Conservation (phyloP, 805 yeast species). For the Cyberlindnera subsufficiens region DNA sequence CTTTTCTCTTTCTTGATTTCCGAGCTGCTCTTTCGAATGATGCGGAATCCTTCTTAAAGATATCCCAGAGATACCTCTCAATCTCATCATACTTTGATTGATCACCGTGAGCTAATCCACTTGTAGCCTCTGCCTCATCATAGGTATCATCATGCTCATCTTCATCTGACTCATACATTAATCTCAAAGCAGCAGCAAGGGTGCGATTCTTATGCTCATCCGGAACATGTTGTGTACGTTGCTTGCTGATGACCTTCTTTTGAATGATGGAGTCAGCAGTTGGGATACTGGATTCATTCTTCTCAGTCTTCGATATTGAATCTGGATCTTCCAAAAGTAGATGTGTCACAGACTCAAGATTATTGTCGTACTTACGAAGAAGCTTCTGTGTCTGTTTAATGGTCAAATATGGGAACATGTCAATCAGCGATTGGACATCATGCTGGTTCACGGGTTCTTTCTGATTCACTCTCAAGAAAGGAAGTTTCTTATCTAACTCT, state of each 20-base stretch:
- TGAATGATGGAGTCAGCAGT: slow-evolving; percentile 11
- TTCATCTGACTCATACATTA: slow-evolving; percentile 70
- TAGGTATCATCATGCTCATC: slow-evolving; percentile 84
- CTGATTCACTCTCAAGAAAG: slow-evolving; percentile 30
- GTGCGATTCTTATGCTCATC: slow-evolving; percentile 53
- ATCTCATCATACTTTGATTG: slow-evolving; percentile 29
- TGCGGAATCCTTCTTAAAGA: slow-evolving; percentile 44
- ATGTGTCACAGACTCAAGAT: slow-evolving; percentile 54
- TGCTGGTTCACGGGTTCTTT: slow-evolving; percentile 4
- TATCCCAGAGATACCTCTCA: slow-evolving; percentile 53
- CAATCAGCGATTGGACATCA: slow-evolving; percentile 34
- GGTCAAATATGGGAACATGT: slow-evolving; percentile 63
- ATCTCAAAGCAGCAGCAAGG: slow-evolving; percentile 50
- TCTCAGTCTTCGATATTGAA: slow-evolving; percentile 23
- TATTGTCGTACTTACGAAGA: slow-evolving; percentile 38
- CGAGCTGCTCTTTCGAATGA: slow-evolving; percentile 46
- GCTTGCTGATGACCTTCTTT: slow-evolving; percentile 14
- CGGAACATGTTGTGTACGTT: slow-evolving; percentile 25
- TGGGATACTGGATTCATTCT: slow-evolving; percentile 10
- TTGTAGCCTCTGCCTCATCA: slow-evolving; percentile 40
- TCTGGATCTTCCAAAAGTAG: slow-evolving; percentile 58
- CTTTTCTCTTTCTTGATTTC: slow-evolving; percentile 43
- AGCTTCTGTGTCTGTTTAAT: slow-evolving; percentile 41
- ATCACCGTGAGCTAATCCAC: slow-evolving; percentile 11
- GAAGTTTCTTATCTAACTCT: slow-evolving; percentile 44